Base-by-base conservation (phyloP, 192 early-diverging fungal species). In the Podila minutissima region DNA sequence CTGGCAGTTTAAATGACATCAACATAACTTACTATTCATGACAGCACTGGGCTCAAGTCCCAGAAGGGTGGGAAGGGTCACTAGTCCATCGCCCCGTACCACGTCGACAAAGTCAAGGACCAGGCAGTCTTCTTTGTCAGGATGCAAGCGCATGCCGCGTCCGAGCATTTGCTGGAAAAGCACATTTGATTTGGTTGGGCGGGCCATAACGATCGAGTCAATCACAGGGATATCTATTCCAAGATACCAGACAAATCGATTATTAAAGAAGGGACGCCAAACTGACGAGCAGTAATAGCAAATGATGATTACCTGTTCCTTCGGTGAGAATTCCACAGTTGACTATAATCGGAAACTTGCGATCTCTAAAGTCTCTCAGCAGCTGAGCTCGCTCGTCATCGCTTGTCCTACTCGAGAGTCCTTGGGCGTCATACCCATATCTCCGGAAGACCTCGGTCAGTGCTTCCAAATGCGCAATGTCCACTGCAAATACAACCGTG, bases 91-190 rank as follows among this genome's bases (percentile, higher is more conserved):
- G 11, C 70, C 64, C 37, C 82, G 69, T 51, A 95, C 86, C n/a
- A 84, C 84, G 74, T 98, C 96, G 51, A 94, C 91, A 84, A 97
- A 93, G 71, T 98, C 97, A 32, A 97, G 73, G 0, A 97, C 87
- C 28, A 96, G 76, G 67, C 97, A 97, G 67, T 95, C 87, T 3
- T 77, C 66, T 75, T 98, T 98, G 1, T 74, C 86, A 15, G 75
- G 66, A 60, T 74, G 69, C 15, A 88, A 59, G 3, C 96, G 88
- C 90, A 99, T 87, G 1, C 97, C 97, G 32, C 97, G 91, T 15
- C 97, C 97, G 41, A 99, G 75, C 97, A 99, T 99, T 85, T 99
- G 97, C 67, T 95, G 94, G 86, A 97, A 92, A 64, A 99, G 86
- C 29, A 91, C 91, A n/a, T 87, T 81, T 46, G 94, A 96, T 33